Evolutionary conservation across 805 yeast genomes (phyloP).

Genomic region (Nakazawaea peltata): DNA sequence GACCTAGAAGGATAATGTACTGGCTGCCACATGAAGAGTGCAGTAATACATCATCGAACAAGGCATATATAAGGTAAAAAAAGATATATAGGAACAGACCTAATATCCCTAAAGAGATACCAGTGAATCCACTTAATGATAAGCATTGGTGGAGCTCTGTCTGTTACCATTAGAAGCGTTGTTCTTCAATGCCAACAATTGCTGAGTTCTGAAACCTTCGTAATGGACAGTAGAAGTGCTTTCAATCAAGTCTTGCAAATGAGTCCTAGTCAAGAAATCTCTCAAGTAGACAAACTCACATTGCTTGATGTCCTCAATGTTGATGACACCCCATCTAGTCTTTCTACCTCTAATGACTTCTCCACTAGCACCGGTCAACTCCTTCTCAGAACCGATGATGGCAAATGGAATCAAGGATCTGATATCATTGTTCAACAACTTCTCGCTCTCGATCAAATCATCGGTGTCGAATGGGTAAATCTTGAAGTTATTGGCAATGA

Average conservation of each 20-base stretch:
- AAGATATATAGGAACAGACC: neutral
- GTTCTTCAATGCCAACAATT: constrained; percentile 88
- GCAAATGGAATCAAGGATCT: constrained; percentile 86
- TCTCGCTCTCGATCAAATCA: constrained; percentile 63
- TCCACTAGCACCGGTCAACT: constrained; percentile 62
- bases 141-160: constrained; percentile 19
- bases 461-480: constrained; percentile 79
- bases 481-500: constrained; percentile 60
- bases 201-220: constrained; percentile 90
- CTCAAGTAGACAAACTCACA: constrained; percentile 93
- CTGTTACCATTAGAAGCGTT: constrained; percentile 46
- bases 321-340: constrained; percentile 89
- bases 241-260: constrained; percentile 92
- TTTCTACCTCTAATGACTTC: constrained; percentile 82
- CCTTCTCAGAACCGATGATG: constrained; percentile 81
- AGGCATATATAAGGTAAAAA: no score
- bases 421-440: constrained; percentile 66
- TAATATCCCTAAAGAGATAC: neutral
- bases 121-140: constrained; percentile 3
- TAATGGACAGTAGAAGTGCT: constrained; percentile 83
- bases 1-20: no score
- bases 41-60: neutral
- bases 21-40: no score
- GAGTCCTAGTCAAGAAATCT: constrained; percentile 92
- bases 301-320: constrained; percentile 90